Evolutionary conservation across 371 early-diverging fungal genomes (phyloP).

Genomic region (Coemansia sp.): DNA sequence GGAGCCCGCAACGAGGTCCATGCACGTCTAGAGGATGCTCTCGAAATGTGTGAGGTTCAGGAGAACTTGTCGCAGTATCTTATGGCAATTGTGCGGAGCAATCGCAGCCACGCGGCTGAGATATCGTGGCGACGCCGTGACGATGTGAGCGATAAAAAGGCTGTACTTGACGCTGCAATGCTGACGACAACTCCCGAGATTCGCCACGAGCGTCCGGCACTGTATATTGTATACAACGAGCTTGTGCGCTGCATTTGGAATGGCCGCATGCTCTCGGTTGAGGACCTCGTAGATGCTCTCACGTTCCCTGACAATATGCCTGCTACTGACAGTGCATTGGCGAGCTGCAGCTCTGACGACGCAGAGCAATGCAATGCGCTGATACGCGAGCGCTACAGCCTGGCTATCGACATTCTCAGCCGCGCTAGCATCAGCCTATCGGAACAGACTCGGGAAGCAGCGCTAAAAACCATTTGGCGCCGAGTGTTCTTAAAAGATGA

Average conservation of each 20-base stretch:
- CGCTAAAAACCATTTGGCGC: constrained; percentile 44
- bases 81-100: not conserved
- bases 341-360: constrained; percentile 3
- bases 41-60: constrained; percentile 41
- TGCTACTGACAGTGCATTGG: constrained; percentile 1
- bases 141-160: constrained; percentile 21
- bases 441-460: constrained; percentile 25
- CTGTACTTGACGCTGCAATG: constrained; percentile 24
- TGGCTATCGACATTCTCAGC: constrained; percentile 46
- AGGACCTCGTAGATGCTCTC: constrained; percentile 40
- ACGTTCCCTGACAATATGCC: constrained; percentile 26
- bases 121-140: constrained; percentile 16
- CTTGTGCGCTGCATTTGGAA: constrained; percentile 25
- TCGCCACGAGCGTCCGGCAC: constrained; percentile 31
- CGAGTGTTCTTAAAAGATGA: constrained; percentile 45
- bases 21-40: constrained; percentile 35
- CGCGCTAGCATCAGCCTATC: constrained; percentile 26
- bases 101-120: constrained; percentile 5
- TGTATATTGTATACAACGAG: constrained; percentile 28
- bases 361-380: constrained; percentile 10
- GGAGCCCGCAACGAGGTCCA: constrained; percentile 9
- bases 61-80: constrained; percentile 13
- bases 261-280: constrained; percentile 14
- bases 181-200: constrained; percentile 30
- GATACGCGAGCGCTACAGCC: constrained; percentile 22